A percentile compares a stretch with the other conserved stretches of the same genome.
Conservation (phyloP, 192 early-diverging fungal species). For the Lunasporangiospora selenospora region DNA sequence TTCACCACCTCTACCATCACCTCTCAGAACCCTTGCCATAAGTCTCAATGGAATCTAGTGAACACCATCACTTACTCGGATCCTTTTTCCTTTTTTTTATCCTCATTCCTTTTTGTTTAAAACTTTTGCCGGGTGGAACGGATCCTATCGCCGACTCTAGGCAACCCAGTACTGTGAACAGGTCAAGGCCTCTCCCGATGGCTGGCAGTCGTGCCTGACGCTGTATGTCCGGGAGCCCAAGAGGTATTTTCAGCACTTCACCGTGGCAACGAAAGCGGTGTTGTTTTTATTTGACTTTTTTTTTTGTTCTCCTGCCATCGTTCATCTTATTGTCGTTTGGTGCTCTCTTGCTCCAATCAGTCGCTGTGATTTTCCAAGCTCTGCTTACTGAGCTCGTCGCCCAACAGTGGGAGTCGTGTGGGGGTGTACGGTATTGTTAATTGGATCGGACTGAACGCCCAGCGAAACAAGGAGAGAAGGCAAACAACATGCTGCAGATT, state of each 20-base stretch:
- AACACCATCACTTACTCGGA: not conserved
- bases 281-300: not conserved
- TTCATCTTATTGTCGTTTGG: conserved; percentile 1
- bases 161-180: conserved; percentile 85
- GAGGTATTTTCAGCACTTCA: conserved; percentile 51
- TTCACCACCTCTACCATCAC: conserved; percentile 3
- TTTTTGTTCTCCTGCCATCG: not conserved
- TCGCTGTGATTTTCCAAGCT: no score
- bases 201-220: conserved; percentile 85
- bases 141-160: no score
- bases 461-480: no score
- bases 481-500: no score
- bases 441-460: no score
- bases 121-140: not conserved
- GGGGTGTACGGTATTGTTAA: no score
- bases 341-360: conserved; percentile 32
- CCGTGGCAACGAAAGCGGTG: not conserved
- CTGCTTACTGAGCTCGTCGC: no score
- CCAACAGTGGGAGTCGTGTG: no score
- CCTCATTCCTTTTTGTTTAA: no score
- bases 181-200: conserved; percentile 76
- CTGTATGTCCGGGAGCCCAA: conserved; percentile 80
- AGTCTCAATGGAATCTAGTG: not conserved
- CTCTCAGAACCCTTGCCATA: not conserved
- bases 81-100: conserved; percentile 13